A percentile compares a stretch with the other conserved stretches of the same genome.
Evolutionary conservation across 2,329 filamentous ascomycete genomes (phyloP).

Genomic region (Colletotrichum simmondsii): DNA sequence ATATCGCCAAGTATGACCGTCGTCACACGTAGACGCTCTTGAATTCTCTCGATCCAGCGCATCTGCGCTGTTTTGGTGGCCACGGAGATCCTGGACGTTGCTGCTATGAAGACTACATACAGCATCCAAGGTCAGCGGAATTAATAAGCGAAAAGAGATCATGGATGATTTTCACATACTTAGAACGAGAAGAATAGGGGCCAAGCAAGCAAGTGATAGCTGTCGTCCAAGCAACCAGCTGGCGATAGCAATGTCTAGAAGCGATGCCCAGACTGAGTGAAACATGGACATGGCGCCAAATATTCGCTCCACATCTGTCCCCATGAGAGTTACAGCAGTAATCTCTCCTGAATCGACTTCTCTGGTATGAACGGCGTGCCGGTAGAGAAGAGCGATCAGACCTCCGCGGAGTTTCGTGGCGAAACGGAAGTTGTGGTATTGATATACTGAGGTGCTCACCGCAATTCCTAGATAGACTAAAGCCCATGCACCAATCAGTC

Average conservation of each 20-base stretch:
- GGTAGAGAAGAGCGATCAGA: conserved; percentile 40
- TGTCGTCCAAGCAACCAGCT: conserved; percentile 44
- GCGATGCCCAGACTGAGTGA: conserved; percentile 43
- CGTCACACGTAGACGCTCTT: conserved; percentile 54
- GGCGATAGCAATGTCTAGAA: conserved; percentile 42
- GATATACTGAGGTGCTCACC: conserved; percentile 39
- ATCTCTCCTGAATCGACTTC: conserved; percentile 39
- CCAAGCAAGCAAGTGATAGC: conserved; percentile 40
- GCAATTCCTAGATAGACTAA: conserved; percentile 46
- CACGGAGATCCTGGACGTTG: conserved; percentile 34
- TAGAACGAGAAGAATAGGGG: conserved; percentile 39
- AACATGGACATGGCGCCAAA: conserved; percentile 35
- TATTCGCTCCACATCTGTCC: conserved; percentile 46
- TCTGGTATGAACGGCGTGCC: conserved; percentile 35
- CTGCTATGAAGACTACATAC: conserved; percentile 35
- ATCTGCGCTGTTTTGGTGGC: conserved; percentile 39
- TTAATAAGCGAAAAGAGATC: too few species aligned
- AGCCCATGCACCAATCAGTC: conserved; percentile 43
- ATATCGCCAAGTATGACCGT: conserved; percentile 54
- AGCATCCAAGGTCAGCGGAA: background rate
- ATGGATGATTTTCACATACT: background rate
- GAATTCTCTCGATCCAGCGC: conserved; percentile 55
- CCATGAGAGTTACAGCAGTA: conserved; percentile 45
- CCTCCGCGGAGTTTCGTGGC: conserved; percentile 38
- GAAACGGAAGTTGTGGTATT: conserved; percentile 39